Evolutionary conservation across 2,329 filamentous ascomycete species (phyloP), one percentile per base, ranked within the genome.

Genomic region (Penicillium sp.): DNA sequence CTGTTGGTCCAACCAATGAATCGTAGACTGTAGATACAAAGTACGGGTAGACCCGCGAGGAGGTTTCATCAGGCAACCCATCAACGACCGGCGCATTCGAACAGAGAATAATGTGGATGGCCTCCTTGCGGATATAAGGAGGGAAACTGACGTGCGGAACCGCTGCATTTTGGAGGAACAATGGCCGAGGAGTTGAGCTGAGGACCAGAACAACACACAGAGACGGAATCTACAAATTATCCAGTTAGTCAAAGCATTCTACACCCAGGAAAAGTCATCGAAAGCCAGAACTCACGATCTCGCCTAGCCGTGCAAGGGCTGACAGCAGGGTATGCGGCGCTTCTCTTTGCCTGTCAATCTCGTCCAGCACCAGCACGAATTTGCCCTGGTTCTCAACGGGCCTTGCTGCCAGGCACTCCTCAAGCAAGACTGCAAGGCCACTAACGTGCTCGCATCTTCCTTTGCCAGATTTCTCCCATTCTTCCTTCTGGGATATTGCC

Each of bases 1-100:
- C 88, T 3, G 91, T 91, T 44, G 90, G 86, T 60, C 88, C 90
- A 46, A 88, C 85, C 12, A 97, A 80, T 1, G 92, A 86, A 69
- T 99, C 94, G 80, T 95, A 94, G 14, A 96, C 86, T 5, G 90
- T 90, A 46, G 85, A 85, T 59, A 88, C 85, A 77, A 96, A 97
- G 42, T 91, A 86, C 14, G 84, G 78, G 60, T 82, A 78, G 10
- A 80, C 61, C 35, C 65, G 73, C 5, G 58, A 55, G 1, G 69
- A 58, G 5, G 56, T 57, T 22, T 73, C 68, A 59, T 48, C 64
- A 43, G 56, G 67, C 60, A 64, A 68, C 50, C 49, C 74, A 51
- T 55, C 68, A 50, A 65, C 71, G 50, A 68, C 40, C 8, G 77
- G 79, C 4, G 74, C 76, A 14, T 78, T 81, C 9, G 71, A 77